phyloP scores from a whole-genome alignment of 768 basidiomycete genomes.

The Lactifluus volemus region DNA sequence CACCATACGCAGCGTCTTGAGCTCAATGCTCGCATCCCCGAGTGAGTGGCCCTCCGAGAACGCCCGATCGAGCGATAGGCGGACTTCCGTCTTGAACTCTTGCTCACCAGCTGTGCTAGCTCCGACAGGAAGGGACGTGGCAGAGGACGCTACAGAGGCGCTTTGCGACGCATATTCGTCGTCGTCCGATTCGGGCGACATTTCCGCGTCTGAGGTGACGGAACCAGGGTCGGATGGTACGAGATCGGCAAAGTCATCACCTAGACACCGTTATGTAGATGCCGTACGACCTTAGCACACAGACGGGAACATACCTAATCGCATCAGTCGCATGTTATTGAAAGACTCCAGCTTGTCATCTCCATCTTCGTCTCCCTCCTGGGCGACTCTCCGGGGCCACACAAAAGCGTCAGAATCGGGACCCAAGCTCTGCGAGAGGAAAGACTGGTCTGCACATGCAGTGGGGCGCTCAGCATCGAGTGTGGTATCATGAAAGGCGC shows the following conservation, averaged over 20 bases:
- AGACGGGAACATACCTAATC: slow-evolving; percentile 46
- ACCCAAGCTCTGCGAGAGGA: slow-evolving; percentile 46
- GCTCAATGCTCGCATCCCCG: slow-evolving; percentile 88
- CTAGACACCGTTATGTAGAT: slow-evolving; percentile 27
- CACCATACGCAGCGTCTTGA: slow-evolving; percentile 95
- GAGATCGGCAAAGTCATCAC: slow-evolving; percentile 56
- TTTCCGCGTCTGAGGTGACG: slow-evolving; percentile 40
- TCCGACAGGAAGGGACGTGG: slow-evolving; percentile 37
- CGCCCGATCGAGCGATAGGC: slow-evolving; percentile 83
- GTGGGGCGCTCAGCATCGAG: not conserved
- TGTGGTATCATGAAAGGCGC: too few species aligned
- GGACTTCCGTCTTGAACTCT: slow-evolving; percentile 71
- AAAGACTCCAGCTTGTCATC: slow-evolving; percentile 54
- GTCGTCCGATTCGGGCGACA: slow-evolving; percentile 32
- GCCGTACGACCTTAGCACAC: not conserved
- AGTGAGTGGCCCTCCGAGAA: slow-evolving; percentile 87
- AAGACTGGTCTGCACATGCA: slow-evolving; percentile 38
- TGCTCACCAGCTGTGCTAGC: slow-evolving; percentile 28
- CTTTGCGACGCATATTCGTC: slow-evolving; percentile 28
- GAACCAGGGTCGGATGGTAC: slow-evolving; percentile 53
- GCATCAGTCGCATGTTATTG: slow-evolving; percentile 63
- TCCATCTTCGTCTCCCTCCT: slow-evolving; percentile 51
- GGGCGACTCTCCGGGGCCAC: slow-evolving; percentile 54
- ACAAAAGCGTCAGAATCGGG: slow-evolving; percentile 65
- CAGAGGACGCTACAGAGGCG: slow-evolving; percentile 40